Conservation (phyloP, 495 filamentous ascomycete species). For the Geopyxis carbonaria region DNA sequence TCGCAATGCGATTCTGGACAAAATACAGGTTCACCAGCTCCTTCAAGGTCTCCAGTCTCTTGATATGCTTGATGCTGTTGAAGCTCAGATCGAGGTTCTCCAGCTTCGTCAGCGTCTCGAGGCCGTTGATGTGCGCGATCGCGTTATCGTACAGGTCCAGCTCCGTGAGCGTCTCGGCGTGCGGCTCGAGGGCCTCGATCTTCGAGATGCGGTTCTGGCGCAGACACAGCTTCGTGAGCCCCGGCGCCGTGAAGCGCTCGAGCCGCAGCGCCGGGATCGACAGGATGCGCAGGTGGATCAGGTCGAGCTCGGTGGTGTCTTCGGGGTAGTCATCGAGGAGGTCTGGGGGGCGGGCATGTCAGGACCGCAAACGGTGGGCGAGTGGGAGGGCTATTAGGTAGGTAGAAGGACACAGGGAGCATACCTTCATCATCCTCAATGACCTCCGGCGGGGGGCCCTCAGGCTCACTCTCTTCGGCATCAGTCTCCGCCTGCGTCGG, state of each 20-base stretch:
- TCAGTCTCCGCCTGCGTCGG: no score
- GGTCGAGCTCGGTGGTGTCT: conserved; percentile 55
- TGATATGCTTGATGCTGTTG: conserved; percentile 99
- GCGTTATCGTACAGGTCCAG: conserved; percentile 96
- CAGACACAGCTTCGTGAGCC: conserved; percentile 66
- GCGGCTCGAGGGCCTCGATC: conserved; percentile 49
- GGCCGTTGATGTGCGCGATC: conserved; percentile 70
- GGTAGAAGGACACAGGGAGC: no score
- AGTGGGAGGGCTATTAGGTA: no score
- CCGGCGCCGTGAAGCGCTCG: conserved; percentile 65
- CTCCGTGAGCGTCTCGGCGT: conserved; percentile 53
- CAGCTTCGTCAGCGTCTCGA: conserved; percentile 59
- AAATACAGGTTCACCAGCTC: conserved; percentile 78
- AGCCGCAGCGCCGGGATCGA: conserved; percentile 63
- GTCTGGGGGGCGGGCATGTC: no score
- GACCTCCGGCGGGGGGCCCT: no score
- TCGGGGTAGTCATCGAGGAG: conserved; percentile 46
- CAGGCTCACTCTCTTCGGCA: no score
- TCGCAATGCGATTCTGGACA: conserved; percentile 80
- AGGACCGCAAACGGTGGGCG: no score
- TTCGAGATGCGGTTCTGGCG: conserved; percentile 80
- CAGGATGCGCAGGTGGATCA: conserved; percentile 66
- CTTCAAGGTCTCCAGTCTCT: conserved; percentile 61
- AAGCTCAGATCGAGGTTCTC: conserved; percentile 80
- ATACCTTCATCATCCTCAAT: no score